phyloP scores from a whole-genome alignment of 305 asterid genomes.

The Solanum aculeatissimum region DNA sequence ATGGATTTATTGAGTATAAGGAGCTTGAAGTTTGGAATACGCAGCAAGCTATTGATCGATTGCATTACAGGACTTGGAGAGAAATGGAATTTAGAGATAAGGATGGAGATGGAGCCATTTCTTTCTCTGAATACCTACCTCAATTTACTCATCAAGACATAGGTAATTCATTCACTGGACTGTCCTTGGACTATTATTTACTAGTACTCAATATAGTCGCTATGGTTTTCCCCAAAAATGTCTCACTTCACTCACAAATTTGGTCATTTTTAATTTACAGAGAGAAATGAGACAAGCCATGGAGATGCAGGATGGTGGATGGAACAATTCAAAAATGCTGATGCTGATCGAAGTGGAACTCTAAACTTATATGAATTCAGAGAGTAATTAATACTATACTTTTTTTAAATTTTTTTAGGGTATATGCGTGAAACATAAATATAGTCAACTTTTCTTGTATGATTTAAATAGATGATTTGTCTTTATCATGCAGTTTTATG shows the following conservation, averaged over 20 bases:
- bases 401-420: background rate
- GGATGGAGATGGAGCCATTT: conserved; percentile 19
- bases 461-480: background rate
- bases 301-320: conserved; percentile 32
- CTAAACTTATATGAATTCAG: conserved; percentile 27
- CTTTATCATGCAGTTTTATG: conserved; percentile 12
- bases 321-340: conserved; percentile 29
- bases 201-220: background rate
- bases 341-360: conserved; percentile 20
- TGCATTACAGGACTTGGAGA: conserved; percentile 7
- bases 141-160: conserved; percentile 11
- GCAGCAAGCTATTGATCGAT: conserved; percentile 15
- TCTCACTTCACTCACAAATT: background rate
- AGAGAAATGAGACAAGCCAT: conserved; percentile 12
- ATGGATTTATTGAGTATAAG: conserved; percentile 17
- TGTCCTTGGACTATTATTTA: background rate
- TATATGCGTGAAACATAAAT: background rate
- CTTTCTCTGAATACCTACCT: conserved; percentile 24
- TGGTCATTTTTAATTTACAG: conserved; percentile 5
- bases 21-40: conserved; percentile 24
- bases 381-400: conserved; percentile 9
- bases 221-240: background rate
- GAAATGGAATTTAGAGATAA: conserved; percentile 16
- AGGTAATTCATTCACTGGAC: background rate
- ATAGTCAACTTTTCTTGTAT: background rate